A percentile compares a stretch with the other conserved stretches of the same genome.
Conservation (phyloP, 108 stramenopile species). For the Thalassiosira profunda region DNA sequence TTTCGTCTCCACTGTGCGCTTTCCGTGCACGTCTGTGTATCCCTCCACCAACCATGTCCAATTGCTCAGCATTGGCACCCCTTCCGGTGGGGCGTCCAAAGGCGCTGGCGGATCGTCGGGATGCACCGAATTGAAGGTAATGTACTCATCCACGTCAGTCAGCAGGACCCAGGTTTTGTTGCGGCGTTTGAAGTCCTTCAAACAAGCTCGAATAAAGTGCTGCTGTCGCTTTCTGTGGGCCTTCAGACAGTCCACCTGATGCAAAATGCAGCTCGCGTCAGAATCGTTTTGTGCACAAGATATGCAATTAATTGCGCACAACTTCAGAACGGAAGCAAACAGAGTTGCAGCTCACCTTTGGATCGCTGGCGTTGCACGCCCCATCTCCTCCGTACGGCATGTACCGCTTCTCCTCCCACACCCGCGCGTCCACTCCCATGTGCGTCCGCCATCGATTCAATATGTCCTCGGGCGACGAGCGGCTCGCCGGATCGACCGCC, state of each 20-base stretch:
- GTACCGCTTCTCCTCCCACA: constrained; percentile 52
- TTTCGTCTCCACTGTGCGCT: no score
- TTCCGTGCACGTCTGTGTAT: no score
- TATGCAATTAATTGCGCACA: not conserved
- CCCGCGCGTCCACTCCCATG: constrained; percentile 26
- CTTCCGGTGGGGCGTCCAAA: not conserved
- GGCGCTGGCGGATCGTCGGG: constrained; percentile 1
- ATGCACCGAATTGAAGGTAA: constrained; percentile 44
- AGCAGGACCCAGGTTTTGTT: constrained; percentile 56
- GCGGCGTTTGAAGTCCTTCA: constrained; percentile 17
- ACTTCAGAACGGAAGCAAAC: no score
- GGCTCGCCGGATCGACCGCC: constrained; percentile 65
- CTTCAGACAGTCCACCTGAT: no score
- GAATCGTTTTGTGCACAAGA: not conserved
- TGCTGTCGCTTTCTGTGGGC: constrained; percentile 13
- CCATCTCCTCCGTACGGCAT: constrained; percentile 20
- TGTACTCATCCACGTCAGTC: constrained; percentile 76
- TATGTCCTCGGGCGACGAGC: constrained; percentile 27
- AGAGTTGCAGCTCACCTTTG: no score
- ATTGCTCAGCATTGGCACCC: not conserved
- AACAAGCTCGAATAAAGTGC: constrained; percentile 20
- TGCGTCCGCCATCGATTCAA: constrained; percentile 41
- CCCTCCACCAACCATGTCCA: no score
- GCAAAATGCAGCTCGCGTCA: not conserved
- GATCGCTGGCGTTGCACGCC: no score